Evolutionary conservation across 2,329 filamentous ascomycete genomes (phyloP).

Genomic region (Fusarium marasasianum): DNA sequence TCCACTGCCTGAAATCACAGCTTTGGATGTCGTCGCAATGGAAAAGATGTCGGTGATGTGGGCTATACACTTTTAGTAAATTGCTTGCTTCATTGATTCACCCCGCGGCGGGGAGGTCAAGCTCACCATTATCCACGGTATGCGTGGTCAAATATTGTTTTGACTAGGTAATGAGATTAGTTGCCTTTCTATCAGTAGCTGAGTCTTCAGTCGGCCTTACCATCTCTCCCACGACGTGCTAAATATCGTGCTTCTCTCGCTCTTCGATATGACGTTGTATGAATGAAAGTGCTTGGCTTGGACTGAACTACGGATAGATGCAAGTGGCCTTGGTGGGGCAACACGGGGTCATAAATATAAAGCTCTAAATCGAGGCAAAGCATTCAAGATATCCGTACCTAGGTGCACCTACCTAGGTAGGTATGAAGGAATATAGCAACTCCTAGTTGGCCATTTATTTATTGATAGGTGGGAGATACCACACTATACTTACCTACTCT

Average conservation of each 20-base stretch:
- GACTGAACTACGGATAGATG: constrained; percentile 25
- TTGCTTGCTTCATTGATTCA: constrained; percentile 13
- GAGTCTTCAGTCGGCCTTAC: constrained; percentile 23
- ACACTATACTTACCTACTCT: not conserved
- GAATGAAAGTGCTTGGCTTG: constrained; percentile 31
- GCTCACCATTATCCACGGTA: constrained; percentile 84
- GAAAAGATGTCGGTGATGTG: constrained; percentile 88
- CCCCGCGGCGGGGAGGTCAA: constrained; percentile 45
- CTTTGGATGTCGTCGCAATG: constrained; percentile 76
- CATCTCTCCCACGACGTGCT: constrained; percentile 34
- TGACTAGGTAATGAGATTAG: constrained; percentile 66
- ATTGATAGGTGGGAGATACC: not conserved
- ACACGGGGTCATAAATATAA: constrained; percentile 23
- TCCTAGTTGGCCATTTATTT: not conserved
- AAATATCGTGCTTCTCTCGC: constrained; percentile 6
- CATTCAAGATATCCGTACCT: not conserved
- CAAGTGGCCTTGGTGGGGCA: constrained; percentile 32
- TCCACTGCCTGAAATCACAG: constrained; percentile 85
- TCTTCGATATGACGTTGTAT: constrained; percentile 38
- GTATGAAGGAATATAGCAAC: not conserved
- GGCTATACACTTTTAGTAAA: constrained; percentile 59
- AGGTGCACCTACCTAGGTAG: not conserved
- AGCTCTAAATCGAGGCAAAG: constrained; percentile 4
- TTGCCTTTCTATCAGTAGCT: not conserved
- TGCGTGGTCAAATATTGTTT: constrained; percentile 98